A percentile compares a stretch with the other conserved stretches of the same genome.
Conservation (phyloP, 352 stramenopile genomes). For the Aphanomyces cochlioides region DNA sequence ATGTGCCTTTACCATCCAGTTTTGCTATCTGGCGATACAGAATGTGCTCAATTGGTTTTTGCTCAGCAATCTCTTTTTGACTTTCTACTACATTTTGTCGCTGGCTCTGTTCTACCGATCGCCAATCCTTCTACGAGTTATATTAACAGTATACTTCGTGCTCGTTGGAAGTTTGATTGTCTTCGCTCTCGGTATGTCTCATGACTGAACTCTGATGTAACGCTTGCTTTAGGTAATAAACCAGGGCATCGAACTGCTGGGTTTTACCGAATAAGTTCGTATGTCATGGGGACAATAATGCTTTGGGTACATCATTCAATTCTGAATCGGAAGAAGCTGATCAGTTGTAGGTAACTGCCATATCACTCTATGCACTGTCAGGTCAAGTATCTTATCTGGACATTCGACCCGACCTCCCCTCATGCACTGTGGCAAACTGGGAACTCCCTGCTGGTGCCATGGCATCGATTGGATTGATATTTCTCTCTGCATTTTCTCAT, state of each 20-base stretch:
- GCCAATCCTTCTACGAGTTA: constrained; percentile 34
- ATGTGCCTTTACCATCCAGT: constrained; percentile 40
- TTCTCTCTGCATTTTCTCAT: constrained; percentile 38
- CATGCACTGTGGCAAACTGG: constrained; percentile 19
- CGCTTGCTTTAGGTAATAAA: constrained; percentile 15
- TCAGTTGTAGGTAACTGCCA: constrained; percentile 11
- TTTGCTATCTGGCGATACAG: constrained; percentile 41
- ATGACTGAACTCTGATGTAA: background rate
- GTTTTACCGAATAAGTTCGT: constrained; percentile 20
- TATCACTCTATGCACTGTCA: constrained; percentile 18
- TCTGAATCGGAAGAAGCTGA: background rate
- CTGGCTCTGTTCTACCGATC: constrained; percentile 39
- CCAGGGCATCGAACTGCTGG: constrained; percentile 6
- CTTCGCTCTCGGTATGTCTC: constrained; percentile 13
- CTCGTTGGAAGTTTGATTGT: constrained; percentile 35
- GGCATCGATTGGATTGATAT: constrained; percentile 30
- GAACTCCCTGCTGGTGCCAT: constrained; percentile 20
- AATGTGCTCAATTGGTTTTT: constrained; percentile 46
- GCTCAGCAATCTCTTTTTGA: constrained; percentile 47
- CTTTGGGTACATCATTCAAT: background rate
- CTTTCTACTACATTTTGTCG: constrained; percentile 48
- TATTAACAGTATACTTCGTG: constrained; percentile 41
- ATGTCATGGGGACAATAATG: constrained; percentile 25
- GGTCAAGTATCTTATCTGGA: constrained; percentile 17
- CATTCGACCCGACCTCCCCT: constrained; percentile 8